These are phyloP conservation scores for Trametes sp. DNA, from an alignment of 1,284 basidiomycete species.

Conservation along the genomic window DNA sequence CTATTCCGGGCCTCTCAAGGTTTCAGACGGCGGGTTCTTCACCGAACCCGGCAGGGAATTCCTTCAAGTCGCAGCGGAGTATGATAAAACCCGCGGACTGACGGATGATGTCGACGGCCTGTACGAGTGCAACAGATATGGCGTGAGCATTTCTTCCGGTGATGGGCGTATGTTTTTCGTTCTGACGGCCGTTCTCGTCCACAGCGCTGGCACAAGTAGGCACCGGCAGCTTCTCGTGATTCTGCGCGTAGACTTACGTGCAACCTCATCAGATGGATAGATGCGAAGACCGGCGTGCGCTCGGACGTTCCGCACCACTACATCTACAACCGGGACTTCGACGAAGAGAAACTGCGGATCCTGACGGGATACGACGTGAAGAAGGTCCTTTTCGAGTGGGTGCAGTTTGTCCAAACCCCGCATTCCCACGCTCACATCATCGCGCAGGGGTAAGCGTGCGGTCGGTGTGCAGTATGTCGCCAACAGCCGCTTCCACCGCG, in stretches of 20 bases:
- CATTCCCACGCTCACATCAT: slow-evolving; percentile 20
- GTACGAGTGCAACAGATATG: slow-evolving; percentile 38
- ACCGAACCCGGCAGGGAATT: slow-evolving; percentile 54
- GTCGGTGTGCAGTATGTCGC: slow-evolving; percentile 63
- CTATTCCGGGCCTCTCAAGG: slow-evolving; percentile 58
- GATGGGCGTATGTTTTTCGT: not conserved
- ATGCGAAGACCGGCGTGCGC: slow-evolving; percentile 56
- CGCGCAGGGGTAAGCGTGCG: slow-evolving; percentile 55
- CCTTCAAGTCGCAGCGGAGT: slow-evolving; percentile 51
- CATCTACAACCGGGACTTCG: slow-evolving; percentile 55
- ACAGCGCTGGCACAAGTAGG: slow-evolving; percentile 30
- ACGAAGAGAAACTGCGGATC: slow-evolving; percentile 31
- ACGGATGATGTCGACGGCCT: slow-evolving; percentile 38
- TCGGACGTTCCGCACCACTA: slow-evolving; percentile 64
- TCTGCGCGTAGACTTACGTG: not conserved
- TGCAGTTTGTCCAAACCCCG: not conserved
- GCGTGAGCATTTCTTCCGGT: slow-evolving; percentile 25
- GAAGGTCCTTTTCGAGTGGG: slow-evolving; percentile 37
- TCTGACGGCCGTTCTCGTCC: not conserved
- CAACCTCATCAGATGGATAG: slow-evolving; percentile 52
- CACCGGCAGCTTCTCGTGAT: not conserved
- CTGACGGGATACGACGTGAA: slow-evolving; percentile 37
- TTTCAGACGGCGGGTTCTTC: slow-evolving; percentile 50
- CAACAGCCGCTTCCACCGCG: slow-evolving; percentile 42
- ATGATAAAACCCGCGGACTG: slow-evolving; percentile 45